Evolutionary conservation across 305 asterid species (phyloP).

Genomic region (Vinca major): DNA sequence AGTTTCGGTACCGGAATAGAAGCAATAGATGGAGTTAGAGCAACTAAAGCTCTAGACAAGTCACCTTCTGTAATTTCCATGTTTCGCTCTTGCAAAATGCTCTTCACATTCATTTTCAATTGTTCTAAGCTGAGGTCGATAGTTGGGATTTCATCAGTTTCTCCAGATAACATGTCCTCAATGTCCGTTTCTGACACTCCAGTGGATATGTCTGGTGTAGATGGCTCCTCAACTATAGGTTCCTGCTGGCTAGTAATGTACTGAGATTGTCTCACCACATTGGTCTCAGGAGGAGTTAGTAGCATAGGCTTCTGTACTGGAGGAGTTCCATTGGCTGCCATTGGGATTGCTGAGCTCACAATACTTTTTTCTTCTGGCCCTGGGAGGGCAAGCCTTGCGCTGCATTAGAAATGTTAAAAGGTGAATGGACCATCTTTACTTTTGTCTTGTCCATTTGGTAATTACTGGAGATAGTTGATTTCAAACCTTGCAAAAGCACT

Average conservation of each 20-base stretch:
- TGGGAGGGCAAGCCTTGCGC: constrained; percentile 81
- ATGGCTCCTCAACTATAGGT: constrained; percentile 65
- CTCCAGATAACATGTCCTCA: constrained; percentile 74
- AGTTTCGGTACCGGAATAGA: constrained; percentile 72
- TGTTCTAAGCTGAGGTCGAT: constrained; percentile 66
- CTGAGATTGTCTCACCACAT: constrained; percentile 21
- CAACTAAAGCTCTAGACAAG: constrained; percentile 73
- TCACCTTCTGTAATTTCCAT: constrained; percentile 56
- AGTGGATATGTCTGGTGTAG: constrained; percentile 53
- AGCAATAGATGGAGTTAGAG: constrained; percentile 57
- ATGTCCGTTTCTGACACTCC: constrained; percentile 58
- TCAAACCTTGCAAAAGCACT: constrained; percentile 89
- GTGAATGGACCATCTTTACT: not conserved
- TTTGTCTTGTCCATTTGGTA: not conserved
- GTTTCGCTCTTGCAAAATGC: constrained; percentile 44
- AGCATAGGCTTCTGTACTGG: constrained; percentile 12
- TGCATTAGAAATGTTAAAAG: constrained; percentile 25
- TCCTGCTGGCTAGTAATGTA: constrained; percentile 30
- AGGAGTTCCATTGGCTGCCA: constrained; percentile 24
- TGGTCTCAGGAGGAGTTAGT: constrained; percentile 37
- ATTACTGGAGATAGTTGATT: constrained; percentile 17
- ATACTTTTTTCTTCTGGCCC: constrained; percentile 51
- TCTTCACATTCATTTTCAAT: constrained; percentile 51
- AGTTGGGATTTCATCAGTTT: constrained; percentile 85
- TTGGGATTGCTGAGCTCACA: constrained; percentile 21